Percentiles rank a stretch among this genome's conserved stretches.
phyloP scores from a whole-genome alignment of 495 filamentous ascomycete genomes.

The Hypoxylon subgilvum region DNA sequence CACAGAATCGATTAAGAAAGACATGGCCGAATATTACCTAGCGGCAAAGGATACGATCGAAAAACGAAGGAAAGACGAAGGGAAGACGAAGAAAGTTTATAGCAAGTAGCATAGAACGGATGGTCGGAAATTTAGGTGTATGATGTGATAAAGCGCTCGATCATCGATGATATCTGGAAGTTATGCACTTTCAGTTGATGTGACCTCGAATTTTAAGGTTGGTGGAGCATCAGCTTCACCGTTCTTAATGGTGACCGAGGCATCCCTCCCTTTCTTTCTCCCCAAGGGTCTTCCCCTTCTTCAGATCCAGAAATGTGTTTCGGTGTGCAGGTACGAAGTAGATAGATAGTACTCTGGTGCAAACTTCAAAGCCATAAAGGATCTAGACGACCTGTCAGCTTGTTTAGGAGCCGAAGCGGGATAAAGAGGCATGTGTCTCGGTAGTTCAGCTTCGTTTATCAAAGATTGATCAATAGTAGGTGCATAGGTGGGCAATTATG shows the following conservation, averaged over 20 bases:
- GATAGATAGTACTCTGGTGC: too few relatives aligned
- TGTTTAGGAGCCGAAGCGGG: too few relatives aligned
- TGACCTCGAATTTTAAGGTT: slow-evolving; percentile 28
- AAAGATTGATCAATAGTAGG: slow-evolving; percentile 14
- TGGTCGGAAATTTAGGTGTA: slow-evolving; percentile 26
- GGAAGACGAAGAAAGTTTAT: slow-evolving; percentile 34
- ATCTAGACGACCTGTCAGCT: too few relatives aligned
- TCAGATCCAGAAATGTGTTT: too few relatives aligned
- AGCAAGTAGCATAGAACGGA: slow-evolving; percentile 3
- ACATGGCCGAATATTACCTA: too few relatives aligned
- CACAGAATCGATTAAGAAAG: too few relatives aligned
- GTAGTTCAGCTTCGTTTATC: slow-evolving; percentile 6
- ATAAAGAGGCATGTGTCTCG: slow-evolving; percentile 1
- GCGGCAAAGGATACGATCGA: too few relatives aligned
- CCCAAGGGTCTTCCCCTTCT: too few relatives aligned
- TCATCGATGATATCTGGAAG: not conserved
- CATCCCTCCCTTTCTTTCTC: too few relatives aligned
- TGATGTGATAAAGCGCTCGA: not conserved
- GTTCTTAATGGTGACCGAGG: not conserved
- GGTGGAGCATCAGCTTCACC: slow-evolving; percentile 12
- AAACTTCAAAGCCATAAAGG: too few relatives aligned
- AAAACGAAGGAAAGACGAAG: too few relatives aligned
- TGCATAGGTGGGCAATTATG: slow-evolving; percentile 1
- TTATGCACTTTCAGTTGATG: not conserved
- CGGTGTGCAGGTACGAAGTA: too few relatives aligned